These are phyloP conservation scores for Candida mattraensis DNA, from an alignment of 805 yeast species.

Conservation along the genomic window DNA sequence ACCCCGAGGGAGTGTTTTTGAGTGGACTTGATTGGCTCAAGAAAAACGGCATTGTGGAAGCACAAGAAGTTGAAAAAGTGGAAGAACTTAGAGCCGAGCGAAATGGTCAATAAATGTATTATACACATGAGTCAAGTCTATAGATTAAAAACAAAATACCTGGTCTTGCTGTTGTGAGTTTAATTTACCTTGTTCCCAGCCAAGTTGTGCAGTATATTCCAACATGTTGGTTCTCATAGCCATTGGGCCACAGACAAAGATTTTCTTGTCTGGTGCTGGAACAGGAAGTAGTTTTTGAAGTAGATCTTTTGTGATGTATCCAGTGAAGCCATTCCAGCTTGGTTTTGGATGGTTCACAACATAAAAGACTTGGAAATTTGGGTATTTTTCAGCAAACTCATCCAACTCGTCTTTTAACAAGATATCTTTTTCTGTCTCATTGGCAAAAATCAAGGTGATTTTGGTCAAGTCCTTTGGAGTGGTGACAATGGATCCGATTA, in stretches of 20 bases:
- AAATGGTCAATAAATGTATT: conserved; percentile 2
- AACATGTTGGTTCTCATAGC: conserved; percentile 59
- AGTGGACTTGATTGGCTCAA: conserved; percentile 78
- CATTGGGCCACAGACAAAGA: conserved; percentile 75
- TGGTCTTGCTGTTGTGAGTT: conserved; percentile 36
- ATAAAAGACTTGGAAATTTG: conserved; percentile 61
- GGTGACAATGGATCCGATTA: conserved; percentile 67
- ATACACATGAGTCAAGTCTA: conserved; percentile 7
- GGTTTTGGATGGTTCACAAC: conserved; percentile 51
- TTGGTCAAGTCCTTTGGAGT: conserved; percentile 65
- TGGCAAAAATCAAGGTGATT: conserved; percentile 65
- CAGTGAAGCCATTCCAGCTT: conserved; percentile 60
- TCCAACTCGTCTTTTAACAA: conserved; percentile 71
- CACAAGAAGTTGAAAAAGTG: conserved; percentile 18
- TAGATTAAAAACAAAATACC: conserved; percentile 34
- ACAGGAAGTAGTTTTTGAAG: conserved; percentile 53
- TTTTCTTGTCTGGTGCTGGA: conserved; percentile 48
- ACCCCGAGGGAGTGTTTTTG: conserved; percentile 80
- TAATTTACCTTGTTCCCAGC: conserved; percentile 49
- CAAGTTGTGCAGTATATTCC: conserved; percentile 53
- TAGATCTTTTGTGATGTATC: conserved; percentile 60
- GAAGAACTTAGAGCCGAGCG: conserved; percentile 12
- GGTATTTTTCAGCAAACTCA: conserved; percentile 62
- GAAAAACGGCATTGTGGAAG: conserved; percentile 68
- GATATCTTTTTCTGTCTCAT: conserved; percentile 76